These are phyloP conservation scores for Eutrema heterophyllum DNA, from an alignment of 345 rosid species.

Conservation along the genomic window DNA sequence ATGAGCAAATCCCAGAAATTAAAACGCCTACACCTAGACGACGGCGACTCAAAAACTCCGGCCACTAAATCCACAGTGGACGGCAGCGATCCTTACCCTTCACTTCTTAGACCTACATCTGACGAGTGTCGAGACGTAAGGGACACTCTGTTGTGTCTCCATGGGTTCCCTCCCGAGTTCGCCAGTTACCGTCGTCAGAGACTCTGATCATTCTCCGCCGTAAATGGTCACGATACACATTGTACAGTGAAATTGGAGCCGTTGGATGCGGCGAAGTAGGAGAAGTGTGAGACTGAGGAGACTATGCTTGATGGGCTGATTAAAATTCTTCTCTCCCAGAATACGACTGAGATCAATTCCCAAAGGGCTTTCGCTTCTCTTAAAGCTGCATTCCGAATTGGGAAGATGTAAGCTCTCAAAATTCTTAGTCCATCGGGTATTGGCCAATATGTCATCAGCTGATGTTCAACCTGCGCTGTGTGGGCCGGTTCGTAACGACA, in stretches of 20 bases:
- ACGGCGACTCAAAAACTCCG: constrained; percentile 20
- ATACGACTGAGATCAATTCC: constrained; percentile 73
- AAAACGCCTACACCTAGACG: constrained; percentile 19
- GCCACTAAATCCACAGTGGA: constrained; percentile 8
- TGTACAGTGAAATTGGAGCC: constrained; percentile 22
- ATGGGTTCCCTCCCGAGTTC: constrained; percentile 33
- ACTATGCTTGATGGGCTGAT: constrained; percentile 78
- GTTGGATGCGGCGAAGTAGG: constrained; percentile 2
- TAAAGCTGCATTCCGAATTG: constrained; percentile 58
- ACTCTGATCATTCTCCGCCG: constrained; percentile 15
- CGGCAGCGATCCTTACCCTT: constrained; percentile 19
- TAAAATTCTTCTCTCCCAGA: constrained; percentile 76
- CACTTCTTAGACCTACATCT: constrained; percentile 6
- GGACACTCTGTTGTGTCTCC: constrained; percentile 28
- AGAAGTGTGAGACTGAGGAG: constrained; percentile 29
- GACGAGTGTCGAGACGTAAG: constrained; percentile 27
- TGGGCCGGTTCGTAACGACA: no score
- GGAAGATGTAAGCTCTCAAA: constrained; percentile 53
- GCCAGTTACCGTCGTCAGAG: constrained; percentile 49
- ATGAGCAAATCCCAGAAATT: constrained; percentile 27
- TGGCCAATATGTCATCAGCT: no score
- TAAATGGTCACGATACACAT: background rate
- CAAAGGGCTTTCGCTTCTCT: constrained; percentile 74
- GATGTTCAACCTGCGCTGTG: no score
- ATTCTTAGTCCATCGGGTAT: no score